Conservation (phyloP, 208 protist species). For the Tritrichomonas musculus region DNA sequence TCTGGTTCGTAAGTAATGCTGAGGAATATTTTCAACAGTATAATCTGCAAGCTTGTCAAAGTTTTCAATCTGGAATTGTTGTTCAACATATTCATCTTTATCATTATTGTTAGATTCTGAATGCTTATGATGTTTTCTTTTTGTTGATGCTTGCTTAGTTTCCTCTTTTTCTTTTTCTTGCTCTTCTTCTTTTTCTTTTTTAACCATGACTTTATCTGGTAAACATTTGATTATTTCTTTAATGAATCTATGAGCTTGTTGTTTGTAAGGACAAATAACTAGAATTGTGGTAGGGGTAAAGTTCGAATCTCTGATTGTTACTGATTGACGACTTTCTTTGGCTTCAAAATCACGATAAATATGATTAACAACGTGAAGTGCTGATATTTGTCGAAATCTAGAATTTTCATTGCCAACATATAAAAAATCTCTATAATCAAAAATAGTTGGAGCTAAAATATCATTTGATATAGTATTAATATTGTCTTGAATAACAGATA, state of each 20-base stretch:
- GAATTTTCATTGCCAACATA: background rate
- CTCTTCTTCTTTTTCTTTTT: background rate
- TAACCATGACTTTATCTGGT: background rate
- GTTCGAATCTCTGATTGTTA: background rate
- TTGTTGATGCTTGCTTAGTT: too few species aligned
- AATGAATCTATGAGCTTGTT: constrained; percentile 2
- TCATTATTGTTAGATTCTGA: too few species aligned
- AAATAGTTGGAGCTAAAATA: background rate
- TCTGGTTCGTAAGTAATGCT: background rate
- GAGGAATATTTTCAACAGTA: background rate
- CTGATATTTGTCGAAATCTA: background rate
- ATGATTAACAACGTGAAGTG: constrained; percentile 24
- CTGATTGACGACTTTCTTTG: background rate
- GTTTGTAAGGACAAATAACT: background rate
- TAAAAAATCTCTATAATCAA: constrained; percentile 20
- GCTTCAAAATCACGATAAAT: background rate
- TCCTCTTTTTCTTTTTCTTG: too few species aligned
- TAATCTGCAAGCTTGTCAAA: background rate
- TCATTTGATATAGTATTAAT: background rate
- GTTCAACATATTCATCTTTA: background rate
- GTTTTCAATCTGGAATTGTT: background rate
- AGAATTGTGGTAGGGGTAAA: background rate
- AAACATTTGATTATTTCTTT: background rate
- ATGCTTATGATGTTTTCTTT: too few species aligned
- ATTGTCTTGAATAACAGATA: background rate